phyloP scores from a whole-genome alignment of 2,329 filamentous ascomycete species.

The Trichoderma sp. region DNA sequence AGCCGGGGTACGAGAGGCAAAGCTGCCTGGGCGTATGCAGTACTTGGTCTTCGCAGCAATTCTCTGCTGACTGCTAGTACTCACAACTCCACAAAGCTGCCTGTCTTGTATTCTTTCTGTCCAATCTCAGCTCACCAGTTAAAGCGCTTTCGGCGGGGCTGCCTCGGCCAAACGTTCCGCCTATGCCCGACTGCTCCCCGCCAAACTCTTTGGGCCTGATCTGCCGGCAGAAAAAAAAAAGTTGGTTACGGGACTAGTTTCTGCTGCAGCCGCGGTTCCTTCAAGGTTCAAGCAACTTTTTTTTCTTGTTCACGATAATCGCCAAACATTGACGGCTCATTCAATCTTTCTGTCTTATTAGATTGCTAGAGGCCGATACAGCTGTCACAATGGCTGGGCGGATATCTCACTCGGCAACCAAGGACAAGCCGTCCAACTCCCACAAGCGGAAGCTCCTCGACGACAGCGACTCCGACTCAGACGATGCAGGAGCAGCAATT shows the following conservation, averaged over 20 bases:
- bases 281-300: slow-evolving; percentile 5
- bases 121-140: background rate
- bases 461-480: slow-evolving; percentile 55
- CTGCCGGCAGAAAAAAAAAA: slow-evolving; percentile 35
- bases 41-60: background rate
- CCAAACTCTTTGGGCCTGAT: slow-evolving; percentile 26
- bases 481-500: slow-evolving; percentile 45
- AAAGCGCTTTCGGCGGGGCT: slow-evolving; percentile 9
- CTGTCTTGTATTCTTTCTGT: too few relatives aligned
- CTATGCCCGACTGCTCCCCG: slow-evolving; percentile 28
- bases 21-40: background rate
- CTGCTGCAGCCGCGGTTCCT: slow-evolving; percentile 12
- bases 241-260: slow-evolving; percentile 5
- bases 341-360: background rate
- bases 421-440: slow-evolving; percentile 36
- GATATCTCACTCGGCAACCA: background rate
- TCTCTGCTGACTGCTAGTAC: too few relatives aligned
- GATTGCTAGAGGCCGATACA: slow-evolving; percentile 22
- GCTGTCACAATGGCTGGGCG: slow-evolving; percentile 31
- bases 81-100: too few relatives aligned
- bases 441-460: slow-evolving; percentile 57
- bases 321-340: background rate
- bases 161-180: slow-evolving; percentile 31
- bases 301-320: slow-evolving; percentile 1
- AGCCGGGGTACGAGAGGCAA: background rate